phyloP scores from a whole-genome alignment of 352 stramenopile species.

The Pythium plurisporium region DNA sequence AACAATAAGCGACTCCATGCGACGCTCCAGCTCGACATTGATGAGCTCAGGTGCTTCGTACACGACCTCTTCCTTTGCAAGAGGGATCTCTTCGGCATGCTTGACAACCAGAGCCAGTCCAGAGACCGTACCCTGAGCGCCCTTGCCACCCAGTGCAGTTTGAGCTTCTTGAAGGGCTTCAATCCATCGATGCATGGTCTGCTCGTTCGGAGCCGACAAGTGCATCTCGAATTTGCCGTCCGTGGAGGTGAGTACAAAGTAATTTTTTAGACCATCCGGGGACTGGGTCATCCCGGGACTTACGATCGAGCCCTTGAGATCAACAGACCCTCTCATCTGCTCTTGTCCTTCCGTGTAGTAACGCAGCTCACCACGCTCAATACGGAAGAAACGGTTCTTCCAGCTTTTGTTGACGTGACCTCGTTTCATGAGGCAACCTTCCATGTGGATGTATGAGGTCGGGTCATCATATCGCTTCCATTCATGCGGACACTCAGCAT shows the following conservation, averaged over 20 bases:
- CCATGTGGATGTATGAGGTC: slow-evolving; percentile 85
- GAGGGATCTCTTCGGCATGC: slow-evolving; percentile 71
- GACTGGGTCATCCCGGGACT: slow-evolving; percentile 81
- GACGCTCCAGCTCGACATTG: slow-evolving; percentile 64
- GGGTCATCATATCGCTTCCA: slow-evolving; percentile 86
- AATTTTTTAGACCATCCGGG: slow-evolving; percentile 75
- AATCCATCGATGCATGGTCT: slow-evolving; percentile 85
- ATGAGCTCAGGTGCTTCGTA: slow-evolving; percentile 63
- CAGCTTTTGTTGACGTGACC: slow-evolving; percentile 86
- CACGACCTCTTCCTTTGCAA: slow-evolving; percentile 56
- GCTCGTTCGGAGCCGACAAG: slow-evolving; percentile 74
- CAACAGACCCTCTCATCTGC: slow-evolving; percentile 61
- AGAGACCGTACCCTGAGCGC: slow-evolving; percentile 47
- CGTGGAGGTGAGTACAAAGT: slow-evolving; percentile 81
- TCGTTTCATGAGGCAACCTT: slow-evolving; percentile 77
- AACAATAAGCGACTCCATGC: slow-evolving; percentile 74
- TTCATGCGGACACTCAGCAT: slow-evolving; percentile 68
- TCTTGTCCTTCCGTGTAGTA: slow-evolving; percentile 85
- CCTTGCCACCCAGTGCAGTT: slow-evolving; percentile 44
- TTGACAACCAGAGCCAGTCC: slow-evolving; percentile 71
- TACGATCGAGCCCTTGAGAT: slow-evolving; percentile 75
- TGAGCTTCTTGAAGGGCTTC: slow-evolving; percentile 79
- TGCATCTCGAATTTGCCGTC: slow-evolving; percentile 85
- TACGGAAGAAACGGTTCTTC: slow-evolving; percentile 87
- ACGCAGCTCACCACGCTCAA: slow-evolving; percentile 71